Base-by-base conservation (phyloP, 2,329 filamentous ascomycete genomes). In the Cadophora gregata region DNA sequence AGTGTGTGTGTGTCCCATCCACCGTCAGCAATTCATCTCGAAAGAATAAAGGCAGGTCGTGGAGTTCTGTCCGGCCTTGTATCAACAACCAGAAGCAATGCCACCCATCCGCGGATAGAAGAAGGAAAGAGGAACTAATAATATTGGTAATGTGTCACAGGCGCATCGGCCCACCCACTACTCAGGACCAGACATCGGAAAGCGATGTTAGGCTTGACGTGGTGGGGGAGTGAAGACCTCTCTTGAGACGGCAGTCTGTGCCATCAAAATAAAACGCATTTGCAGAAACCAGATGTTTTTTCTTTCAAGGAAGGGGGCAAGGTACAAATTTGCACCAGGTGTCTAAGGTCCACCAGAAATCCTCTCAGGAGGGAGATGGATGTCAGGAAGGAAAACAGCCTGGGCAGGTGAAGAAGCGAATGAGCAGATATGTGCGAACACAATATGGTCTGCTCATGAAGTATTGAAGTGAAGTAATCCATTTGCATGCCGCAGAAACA, bases 401-500 rank as follows among this genome's bases (percentile, higher is more conserved):
- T 65, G 63, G n/a, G 45, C 61, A 58, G 61, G 33, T 47, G n/a
- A 53, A 56, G 38, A 66, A 66, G 33, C 21, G 36, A 61, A 69
- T 65, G 59, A 42, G 70, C 69, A 71, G 68, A 62, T 33, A 68
- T 71, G 69, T 73, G 68, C 68, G 63, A 64, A 68, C 71, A 75
- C 72, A 72, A 71, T 67, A 75, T 71, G 27, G 56, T 69, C 72
- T 73, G 70, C 69, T 68, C 70, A 69, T 65, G 51, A 60, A 67
- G 56, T 71, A 67, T 70, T 59, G 69, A 74, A 72, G 59, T 69
- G 70, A 73, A 75, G 59, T 67, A 51, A 65, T 67, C 69, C 68
- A 64, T 69, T 64, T 55, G 59, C 51, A 72, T 69, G 67, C 63
- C 64, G 62, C 68, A 59, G 64, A 58, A 64, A 65, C 65, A 68